Evolutionary conservation across 345 rosid genomes (phyloP).

Genomic region (Eutrema japonicum): DNA sequence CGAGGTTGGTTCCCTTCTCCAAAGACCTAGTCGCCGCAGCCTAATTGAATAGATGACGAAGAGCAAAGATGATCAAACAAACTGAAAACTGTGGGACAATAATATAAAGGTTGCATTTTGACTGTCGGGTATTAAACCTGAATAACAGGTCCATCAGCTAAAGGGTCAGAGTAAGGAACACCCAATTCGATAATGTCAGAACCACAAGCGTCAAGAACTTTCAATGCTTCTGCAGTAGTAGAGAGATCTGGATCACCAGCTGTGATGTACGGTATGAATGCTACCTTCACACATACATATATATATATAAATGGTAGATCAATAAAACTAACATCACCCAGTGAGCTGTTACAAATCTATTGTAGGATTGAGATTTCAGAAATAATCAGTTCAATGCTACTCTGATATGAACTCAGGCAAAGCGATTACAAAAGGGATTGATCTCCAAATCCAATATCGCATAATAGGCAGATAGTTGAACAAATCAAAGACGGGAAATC

Average conservation of each 20-base stretch:
- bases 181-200: conserved; percentile 87
- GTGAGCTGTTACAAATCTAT: neutral
- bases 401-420: neutral
- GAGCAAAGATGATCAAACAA: conserved; percentile 14
- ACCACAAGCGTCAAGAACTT: conserved; percentile 80
- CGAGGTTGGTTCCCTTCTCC: conserved; percentile 72
- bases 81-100: conserved; percentile 12
- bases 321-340: neutral
- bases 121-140: conserved; percentile 57
- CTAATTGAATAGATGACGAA: conserved; percentile 38
- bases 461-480: neutral
- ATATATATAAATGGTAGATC: neutral
- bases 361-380: neutral
- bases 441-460: neutral
- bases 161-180: conserved; percentile 89
- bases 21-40: conserved; percentile 90
- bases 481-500: neutral
- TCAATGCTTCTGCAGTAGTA: conserved; percentile 82
- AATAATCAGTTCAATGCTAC: conserved; percentile 2
- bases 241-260: conserved; percentile 99
- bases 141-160: conserved; percentile 95
- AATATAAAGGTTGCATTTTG: conserved; percentile 10
- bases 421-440: neutral
- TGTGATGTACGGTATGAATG: conserved; percentile 86
- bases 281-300: conserved; percentile 57